These are phyloP conservation scores for Entomortierella chlamydospora DNA, from an alignment of 192 early-diverging fungal genomes.

Conservation along the genomic window DNA sequence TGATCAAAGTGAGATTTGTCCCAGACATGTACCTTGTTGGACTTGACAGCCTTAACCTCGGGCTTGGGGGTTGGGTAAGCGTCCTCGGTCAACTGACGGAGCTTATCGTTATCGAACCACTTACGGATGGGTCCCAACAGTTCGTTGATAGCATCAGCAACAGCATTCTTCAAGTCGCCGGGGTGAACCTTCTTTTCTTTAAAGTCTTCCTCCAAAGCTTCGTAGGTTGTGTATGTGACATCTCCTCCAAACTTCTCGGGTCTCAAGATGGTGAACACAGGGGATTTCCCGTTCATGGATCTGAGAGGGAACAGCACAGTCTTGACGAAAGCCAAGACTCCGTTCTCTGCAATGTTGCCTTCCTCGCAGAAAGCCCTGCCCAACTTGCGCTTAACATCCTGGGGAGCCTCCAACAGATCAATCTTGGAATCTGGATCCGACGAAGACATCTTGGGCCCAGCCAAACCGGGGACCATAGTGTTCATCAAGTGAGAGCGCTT, in stretches of 20 bases:
- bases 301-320: constrained; percentile 90
- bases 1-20: too few species aligned
- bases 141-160: constrained; percentile 83
- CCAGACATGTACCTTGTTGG: constrained; percentile 67
- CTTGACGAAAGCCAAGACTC: constrained; percentile 90
- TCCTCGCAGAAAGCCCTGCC: constrained; percentile 98
- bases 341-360: constrained; percentile 93
- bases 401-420: constrained; percentile 90
- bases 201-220: constrained; percentile 88
- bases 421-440: constrained; percentile 98
- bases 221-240: constrained; percentile 74
- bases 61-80: constrained; percentile 85
- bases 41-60: constrained; percentile 62
- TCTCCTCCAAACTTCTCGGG: constrained; percentile 95
- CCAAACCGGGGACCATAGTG: constrained; percentile 94
- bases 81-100: constrained; percentile 75
- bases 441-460: constrained; percentile 95
- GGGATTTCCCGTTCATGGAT: constrained; percentile 67
- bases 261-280: constrained; percentile 76
- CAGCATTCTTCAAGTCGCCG: constrained; percentile 92
- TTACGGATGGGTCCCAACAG: constrained; percentile 91
- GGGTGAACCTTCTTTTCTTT: constrained; percentile 90
- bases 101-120: constrained; percentile 73
- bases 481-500: constrained; percentile 99
- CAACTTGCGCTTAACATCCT: constrained; percentile 86